A percentile compares a stretch with the other conserved stretches of the same genome.
Conservation (phyloP, 1,284 basidiomycete species). For the Pterulicium gracile region DNA sequence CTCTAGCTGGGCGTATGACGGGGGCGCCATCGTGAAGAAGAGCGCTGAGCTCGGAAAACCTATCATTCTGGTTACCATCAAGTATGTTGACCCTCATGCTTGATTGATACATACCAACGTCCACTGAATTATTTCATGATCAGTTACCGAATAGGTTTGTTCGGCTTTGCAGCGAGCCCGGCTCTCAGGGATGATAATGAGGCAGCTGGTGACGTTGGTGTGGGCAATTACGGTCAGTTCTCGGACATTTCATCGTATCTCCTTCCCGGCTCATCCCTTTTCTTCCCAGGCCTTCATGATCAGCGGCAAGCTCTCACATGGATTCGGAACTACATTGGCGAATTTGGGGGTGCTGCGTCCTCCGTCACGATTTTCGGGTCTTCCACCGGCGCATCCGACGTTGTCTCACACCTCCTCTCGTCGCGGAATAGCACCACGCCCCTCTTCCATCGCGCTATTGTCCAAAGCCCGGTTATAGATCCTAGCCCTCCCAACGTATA, state of each 20-base stretch:
- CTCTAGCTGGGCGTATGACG: constrained; percentile 66
- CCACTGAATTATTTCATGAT: constrained; percentile 11
- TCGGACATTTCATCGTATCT: constrained; percentile 3
- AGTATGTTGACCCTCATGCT: constrained; percentile 33
- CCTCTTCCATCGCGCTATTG: constrained; percentile 54
- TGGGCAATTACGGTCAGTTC: constrained; percentile 60
- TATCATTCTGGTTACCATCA: constrained; percentile 61
- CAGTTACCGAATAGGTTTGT: constrained; percentile 65
- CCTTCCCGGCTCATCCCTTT: constrained; percentile 3
- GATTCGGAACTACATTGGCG: constrained; percentile 52
- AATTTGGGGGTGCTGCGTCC: constrained; percentile 62
- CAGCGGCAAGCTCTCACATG: constrained; percentile 63
- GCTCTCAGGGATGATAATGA: constrained; percentile 56
- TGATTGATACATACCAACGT: constrained; percentile 11
- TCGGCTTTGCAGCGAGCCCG: constrained; percentile 59
- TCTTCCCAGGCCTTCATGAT: constrained; percentile 47
- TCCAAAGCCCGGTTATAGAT: constrained; percentile 56
- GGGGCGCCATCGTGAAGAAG: constrained; percentile 54
- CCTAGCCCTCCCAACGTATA: constrained; percentile 20
- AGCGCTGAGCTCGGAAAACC: constrained; percentile 52
- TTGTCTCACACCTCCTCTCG: constrained; percentile 62
- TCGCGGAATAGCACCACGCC: constrained; percentile 44
- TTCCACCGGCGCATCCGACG: constrained; percentile 60
- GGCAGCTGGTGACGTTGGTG: constrained; percentile 51
- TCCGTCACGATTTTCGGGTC: constrained; percentile 65